Conservation (phyloP, 768 basidiomycete species). For the Cystofilobasidium ferigula region DNA sequence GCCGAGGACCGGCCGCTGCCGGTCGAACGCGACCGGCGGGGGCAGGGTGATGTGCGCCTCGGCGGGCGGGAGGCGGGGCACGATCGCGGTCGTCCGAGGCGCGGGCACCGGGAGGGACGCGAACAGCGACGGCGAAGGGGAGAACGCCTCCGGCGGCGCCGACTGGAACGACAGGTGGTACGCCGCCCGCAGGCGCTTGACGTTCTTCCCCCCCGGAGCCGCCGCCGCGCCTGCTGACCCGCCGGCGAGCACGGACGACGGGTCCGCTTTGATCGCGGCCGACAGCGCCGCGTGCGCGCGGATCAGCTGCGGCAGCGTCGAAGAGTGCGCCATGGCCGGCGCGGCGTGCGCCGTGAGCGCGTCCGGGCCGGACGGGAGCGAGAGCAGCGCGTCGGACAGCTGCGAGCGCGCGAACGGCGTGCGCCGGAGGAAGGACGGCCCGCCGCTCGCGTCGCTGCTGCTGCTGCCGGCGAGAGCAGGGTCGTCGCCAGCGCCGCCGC, state of each 20-base stretch:
- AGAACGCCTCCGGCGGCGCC: neutral
- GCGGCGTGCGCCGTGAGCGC: neutral
- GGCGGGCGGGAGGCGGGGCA: neutral
- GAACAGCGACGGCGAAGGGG: neutral
- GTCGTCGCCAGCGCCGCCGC: too few species aligned
- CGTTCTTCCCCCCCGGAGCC: neutral
- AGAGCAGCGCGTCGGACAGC: neutral
- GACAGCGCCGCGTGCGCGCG: neutral
- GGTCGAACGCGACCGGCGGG: neutral
- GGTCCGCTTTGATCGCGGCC: neutral
- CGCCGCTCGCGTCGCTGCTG: neutral
- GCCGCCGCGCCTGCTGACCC: neutral
- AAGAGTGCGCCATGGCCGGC: neutral
- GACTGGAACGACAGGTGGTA: conserved; percentile 7
- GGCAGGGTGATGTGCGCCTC: neutral
- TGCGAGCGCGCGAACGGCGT: neutral
- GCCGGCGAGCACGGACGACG: neutral
- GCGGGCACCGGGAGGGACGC: neutral
- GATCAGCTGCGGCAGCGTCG: neutral
- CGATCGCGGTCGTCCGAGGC: neutral
- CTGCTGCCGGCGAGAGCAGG: neutral
- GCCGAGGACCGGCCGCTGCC: neutral
- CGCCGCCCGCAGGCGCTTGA: neutral
- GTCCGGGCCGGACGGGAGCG: neutral
- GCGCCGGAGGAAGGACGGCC: neutral